These are phyloP conservation scores for Termitomyces sp. DNA, from an alignment of 768 basidiomycete species.

Conservation along the genomic window DNA sequence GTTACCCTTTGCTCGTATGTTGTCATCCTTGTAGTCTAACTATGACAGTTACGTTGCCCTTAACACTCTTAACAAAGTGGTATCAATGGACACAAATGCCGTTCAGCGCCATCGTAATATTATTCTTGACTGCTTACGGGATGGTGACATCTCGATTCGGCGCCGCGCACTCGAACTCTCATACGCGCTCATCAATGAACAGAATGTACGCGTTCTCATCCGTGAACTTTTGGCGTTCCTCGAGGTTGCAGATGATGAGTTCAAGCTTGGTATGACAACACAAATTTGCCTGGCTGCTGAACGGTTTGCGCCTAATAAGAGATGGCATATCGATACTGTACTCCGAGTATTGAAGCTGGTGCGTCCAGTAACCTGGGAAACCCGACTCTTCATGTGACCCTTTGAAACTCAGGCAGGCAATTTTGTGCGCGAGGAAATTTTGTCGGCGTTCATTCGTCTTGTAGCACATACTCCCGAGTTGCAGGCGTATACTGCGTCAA, in stretches of 20 bases:
- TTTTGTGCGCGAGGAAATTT: conserved; percentile 93
- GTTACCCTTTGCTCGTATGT: conserved; percentile 13
- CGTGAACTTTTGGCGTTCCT: conserved; percentile 93
- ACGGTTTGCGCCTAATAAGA: conserved; percentile 92
- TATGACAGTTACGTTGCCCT: conserved; percentile 84
- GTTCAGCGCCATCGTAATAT: conserved; percentile 98
- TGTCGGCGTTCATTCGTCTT: conserved; percentile 92
- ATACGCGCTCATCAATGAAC: conserved; percentile 94
- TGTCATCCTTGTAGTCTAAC: background rate
- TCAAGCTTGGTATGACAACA: conserved; percentile 96
- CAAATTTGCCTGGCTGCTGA: conserved; percentile 96
- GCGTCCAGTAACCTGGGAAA: conserved; percentile 19
- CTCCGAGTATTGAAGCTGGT: conserved; percentile 89
- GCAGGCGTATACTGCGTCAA: conserved; percentile 91
- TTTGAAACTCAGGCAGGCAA: conserved; percentile 82
- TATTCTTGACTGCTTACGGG: conserved; percentile 98
- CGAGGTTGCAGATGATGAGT: conserved; percentile 97
- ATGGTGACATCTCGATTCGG: conserved; percentile 97
- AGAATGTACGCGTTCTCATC: conserved; percentile 87
- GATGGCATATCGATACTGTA: conserved; percentile 99
- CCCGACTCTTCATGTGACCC: background rate
- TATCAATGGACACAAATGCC: conserved; percentile 95
- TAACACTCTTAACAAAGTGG: conserved; percentile 97
- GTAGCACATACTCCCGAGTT: conserved; percentile 96
- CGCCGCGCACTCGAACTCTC: conserved; percentile 94